A percentile compares a stretch with the other conserved stretches of the same genome.
Evolutionary conservation across 2,329 filamentous ascomycete species (phyloP).

Genomic region (Exophiala sideris): DNA sequence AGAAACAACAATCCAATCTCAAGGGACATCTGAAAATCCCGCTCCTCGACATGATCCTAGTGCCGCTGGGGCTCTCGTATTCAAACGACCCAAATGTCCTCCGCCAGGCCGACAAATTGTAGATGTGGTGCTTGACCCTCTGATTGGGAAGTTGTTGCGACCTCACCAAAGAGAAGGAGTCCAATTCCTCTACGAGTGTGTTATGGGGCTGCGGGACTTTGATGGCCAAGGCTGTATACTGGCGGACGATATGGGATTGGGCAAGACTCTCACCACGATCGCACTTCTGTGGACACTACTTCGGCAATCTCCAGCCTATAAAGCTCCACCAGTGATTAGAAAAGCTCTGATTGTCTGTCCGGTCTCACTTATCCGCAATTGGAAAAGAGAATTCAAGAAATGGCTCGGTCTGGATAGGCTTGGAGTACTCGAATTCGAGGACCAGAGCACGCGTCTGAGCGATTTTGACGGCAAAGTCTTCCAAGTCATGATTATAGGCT

Average conservation of each 20-base stretch:
- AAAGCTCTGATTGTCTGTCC: constrained; percentile 72
- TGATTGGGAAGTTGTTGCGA: constrained; percentile 60
- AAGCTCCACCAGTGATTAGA: constrained; percentile 57
- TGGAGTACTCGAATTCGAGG: constrained; percentile 64
- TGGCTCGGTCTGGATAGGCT: constrained; percentile 70
- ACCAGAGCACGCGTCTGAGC: constrained; percentile 58
- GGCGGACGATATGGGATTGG: constrained; percentile 73
- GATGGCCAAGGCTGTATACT: constrained; percentile 67
- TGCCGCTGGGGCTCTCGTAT: constrained; percentile 60
- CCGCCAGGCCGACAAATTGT: constrained; percentile 64
- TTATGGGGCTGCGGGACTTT: constrained; percentile 67
- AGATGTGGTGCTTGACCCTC: constrained; percentile 69
- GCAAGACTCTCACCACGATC: constrained; percentile 72
- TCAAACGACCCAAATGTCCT: constrained; percentile 57
- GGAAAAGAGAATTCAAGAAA: constrained; percentile 69
- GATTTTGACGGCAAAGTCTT: constrained; percentile 69
- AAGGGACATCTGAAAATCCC: constrained; percentile 46
- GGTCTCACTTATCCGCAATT: constrained; percentile 69
- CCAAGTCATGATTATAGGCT: constrained; percentile 70
- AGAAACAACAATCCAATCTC: constrained; percentile 49
- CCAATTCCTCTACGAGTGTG: constrained; percentile 69
- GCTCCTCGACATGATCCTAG: constrained; percentile 64
- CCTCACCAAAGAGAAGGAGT: constrained; percentile 69
- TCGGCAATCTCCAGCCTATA: constrained; percentile 65
- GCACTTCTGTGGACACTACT: constrained; percentile 67